Evolutionary conservation across 768 basidiomycete genomes (phyloP).

Genomic region (Suillus americanus): DNA sequence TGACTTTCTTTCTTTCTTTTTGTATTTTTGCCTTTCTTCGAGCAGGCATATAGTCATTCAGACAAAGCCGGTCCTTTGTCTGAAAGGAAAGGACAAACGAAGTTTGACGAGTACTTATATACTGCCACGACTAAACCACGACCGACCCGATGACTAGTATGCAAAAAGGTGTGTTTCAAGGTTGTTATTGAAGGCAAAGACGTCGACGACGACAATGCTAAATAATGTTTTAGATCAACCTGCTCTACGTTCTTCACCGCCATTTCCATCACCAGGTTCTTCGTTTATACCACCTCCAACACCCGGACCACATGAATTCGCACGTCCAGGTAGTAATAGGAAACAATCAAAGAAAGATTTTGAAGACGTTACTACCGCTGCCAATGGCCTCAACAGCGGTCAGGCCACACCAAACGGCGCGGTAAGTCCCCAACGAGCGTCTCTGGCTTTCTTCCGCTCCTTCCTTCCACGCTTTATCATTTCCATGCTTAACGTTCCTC

Average conservation of each 20-base stretch:
- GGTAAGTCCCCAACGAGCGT: conserved; percentile 28
- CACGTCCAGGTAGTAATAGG: conserved; percentile 35
- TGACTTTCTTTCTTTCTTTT: background rate
- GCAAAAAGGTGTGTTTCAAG: conserved; percentile 11
- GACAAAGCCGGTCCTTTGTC: conserved; percentile 12
- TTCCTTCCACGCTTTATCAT: conserved; percentile 27
- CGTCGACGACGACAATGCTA: background rate
- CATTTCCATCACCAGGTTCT: conserved; percentile 65
- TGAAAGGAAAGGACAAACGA: background rate
- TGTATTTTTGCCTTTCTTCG: background rate
- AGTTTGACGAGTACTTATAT: conserved; percentile 4
- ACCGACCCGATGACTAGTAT: conserved; percentile 5
- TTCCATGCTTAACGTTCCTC: conserved; percentile 30
- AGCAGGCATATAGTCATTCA: conserved; percentile 3
- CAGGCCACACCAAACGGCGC: conserved; percentile 21
- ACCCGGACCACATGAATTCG: conserved; percentile 68
- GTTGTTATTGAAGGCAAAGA: background rate
- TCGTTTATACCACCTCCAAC: conserved; percentile 69
- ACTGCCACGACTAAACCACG: conserved; percentile 9
- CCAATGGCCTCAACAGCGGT: conserved; percentile 3
- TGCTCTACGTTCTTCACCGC: conserved; percentile 40
- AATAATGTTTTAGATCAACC: conserved; percentile 28
- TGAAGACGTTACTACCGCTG: conserved; percentile 2
- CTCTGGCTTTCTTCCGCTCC: conserved; percentile 23
- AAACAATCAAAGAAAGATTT: conserved; percentile 26